Evolutionary conservation across 192 early-diverging fungal species (phyloP).

Genomic region (Coemansia sp.): DNA sequence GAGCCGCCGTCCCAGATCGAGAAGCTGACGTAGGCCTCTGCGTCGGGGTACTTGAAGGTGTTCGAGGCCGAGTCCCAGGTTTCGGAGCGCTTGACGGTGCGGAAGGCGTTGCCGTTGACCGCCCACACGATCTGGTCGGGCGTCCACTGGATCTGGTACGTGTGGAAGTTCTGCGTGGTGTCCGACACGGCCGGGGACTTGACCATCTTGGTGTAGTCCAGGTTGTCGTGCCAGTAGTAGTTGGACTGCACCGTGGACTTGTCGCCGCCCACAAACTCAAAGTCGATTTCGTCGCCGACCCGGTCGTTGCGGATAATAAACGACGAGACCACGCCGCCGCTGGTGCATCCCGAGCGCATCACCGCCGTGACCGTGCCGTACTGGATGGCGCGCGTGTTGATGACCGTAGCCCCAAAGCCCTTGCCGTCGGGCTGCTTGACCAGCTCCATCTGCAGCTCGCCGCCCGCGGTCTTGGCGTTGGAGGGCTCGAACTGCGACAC

Average conservation of each 20-base stretch:
- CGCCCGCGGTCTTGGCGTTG: constrained; percentile 49
- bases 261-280: constrained; percentile 62
- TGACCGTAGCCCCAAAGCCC: constrained; percentile 59
- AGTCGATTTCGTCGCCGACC: constrained; percentile 64
- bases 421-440: constrained; percentile 45
- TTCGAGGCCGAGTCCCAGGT: constrained; percentile 38
- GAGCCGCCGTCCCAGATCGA: constrained; percentile 69
- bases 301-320: constrained; percentile 57
- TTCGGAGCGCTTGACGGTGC: constrained; percentile 51
- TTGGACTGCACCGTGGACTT: constrained; percentile 58
- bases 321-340: constrained; percentile 62
- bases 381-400: constrained; percentile 57
- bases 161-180: constrained; percentile 51
- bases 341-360: constrained; percentile 50
- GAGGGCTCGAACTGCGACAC: constrained; percentile 59
- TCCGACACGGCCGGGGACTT: constrained; percentile 39
- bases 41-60: constrained; percentile 54
- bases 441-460: constrained; percentile 48
- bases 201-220: constrained; percentile 59
- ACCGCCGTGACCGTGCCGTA: constrained; percentile 62
- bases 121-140: constrained; percentile 57
- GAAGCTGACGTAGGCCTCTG: constrained; percentile 55
- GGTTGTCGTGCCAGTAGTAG: constrained; percentile 58
- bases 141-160: constrained; percentile 61
- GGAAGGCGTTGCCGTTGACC: constrained; percentile 53